A percentile compares a stretch with the other conserved stretches of the same genome.
phyloP scores from a whole-genome alignment of 2,329 filamentous ascomycete genomes.

The Reticulascus tulasneorum region DNA sequence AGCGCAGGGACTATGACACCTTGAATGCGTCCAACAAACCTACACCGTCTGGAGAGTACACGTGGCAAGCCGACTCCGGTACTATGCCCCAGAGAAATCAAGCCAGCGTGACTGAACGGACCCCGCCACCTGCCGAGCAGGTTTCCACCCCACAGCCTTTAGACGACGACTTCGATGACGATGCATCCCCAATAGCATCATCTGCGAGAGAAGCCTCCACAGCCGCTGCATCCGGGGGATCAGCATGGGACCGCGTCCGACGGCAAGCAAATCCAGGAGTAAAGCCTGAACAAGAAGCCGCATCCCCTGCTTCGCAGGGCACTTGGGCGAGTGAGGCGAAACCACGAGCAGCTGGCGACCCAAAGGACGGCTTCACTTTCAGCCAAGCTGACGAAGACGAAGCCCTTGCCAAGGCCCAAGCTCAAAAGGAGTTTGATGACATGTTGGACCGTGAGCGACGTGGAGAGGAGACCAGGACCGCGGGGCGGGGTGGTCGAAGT shows the following conservation, averaged over 20 bases:
- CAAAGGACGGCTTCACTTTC: conserved; percentile 31
- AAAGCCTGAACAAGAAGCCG: conserved; percentile 10
- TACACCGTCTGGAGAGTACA: conserved; percentile 1
- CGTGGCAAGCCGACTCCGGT: neutral
- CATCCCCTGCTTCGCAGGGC: conserved; percentile 9
- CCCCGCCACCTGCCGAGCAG: neutral
- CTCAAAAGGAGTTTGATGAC: conserved; percentile 48
- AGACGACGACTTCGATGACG: conserved; percentile 29
- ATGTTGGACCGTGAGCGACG: conserved; percentile 42
- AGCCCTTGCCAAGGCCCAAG: conserved; percentile 35
- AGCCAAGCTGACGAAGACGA: conserved; percentile 32
- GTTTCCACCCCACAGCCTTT: neutral
- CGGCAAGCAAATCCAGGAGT: conserved; percentile 23
- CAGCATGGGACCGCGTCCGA: conserved; percentile 43
- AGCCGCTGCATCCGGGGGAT: conserved; percentile 20
- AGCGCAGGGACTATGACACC: conserved; percentile 4
- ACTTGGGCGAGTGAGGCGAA: conserved; percentile 1
- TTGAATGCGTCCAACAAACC: conserved; percentile 1
- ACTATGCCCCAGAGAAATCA: neutral
- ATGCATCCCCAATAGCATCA: conserved; percentile 40
- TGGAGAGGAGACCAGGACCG: too few relatives aligned
- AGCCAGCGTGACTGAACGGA: conserved; percentile 1
- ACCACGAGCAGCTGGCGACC: conserved; percentile 15
- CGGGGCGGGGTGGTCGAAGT: neutral
- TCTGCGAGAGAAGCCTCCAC: conserved; percentile 10